Evolutionary conservation across 371 early-diverging fungal genomes (phyloP), one percentile per base, ranked within the genome.

Genomic region (Fennellomyces sp.): DNA sequence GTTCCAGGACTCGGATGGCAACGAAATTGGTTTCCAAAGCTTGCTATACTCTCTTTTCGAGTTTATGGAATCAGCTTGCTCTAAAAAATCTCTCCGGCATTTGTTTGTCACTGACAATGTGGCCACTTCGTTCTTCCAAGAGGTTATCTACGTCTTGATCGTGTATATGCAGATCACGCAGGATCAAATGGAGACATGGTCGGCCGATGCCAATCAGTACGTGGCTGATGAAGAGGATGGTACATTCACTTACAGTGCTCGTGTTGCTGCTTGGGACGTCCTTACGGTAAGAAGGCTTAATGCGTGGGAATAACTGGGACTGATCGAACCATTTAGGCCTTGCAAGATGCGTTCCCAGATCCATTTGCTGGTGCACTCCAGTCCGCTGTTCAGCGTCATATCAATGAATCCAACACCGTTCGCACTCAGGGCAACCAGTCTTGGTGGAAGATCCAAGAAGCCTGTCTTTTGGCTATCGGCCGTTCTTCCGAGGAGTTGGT

Each of bases 181-280:
- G 49, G 92, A 92, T 21, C 92, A 90, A 66, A 80, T 73, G 1
- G 94, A 93, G 25, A 81, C 76, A 28, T 97, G 97, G 97, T 72
- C 73, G 8, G 68, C 75, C 23, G 95, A 97, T 68, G 85, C 91
- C 42, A 93, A 94, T 58, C 86, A 92, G 61, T 96, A 86, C 60
- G 89, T 95, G 21, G 92, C 91, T 19, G 97, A 95, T 63, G 94
- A 93, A 52, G 93, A 93, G 49, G 95, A 96, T 52, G 93, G 92
- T 36, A 89, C 90, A 3, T 87, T 85, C 36, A 85, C 84, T 6
- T 94, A 87, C 68, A 94, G 85, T 52, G 89, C 94, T 38, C 87
- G 96, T 61, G 84, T 94, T 13, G 90, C 94, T 19, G 88, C 90
- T 0, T 82, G 88, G 52, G 94, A 94, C 72, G 78, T 93, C 12